Percentiles rank a stretch among this genome's conserved stretches.
phyloP scores from a whole-genome alignment of 345 rosid genomes.

The Viola odorata region DNA sequence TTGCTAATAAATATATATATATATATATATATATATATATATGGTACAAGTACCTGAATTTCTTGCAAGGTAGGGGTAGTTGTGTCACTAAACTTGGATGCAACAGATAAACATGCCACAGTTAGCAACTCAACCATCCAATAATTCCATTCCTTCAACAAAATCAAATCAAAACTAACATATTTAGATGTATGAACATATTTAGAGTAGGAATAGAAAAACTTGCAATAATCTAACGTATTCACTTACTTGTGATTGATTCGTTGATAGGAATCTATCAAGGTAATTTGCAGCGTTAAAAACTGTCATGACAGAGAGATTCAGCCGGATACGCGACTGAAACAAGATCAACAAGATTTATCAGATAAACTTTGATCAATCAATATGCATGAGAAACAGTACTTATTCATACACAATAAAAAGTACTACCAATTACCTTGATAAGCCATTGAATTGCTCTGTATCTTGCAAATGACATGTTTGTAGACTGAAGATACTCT shows the following conservation, averaged over 20 bases:
- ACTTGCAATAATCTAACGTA: background rate
- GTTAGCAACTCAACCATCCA: conserved; percentile 69
- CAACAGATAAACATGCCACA: conserved; percentile 59
- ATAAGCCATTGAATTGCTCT: conserved; percentile 39
- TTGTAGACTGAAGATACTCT: conserved; percentile 18
- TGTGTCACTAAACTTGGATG: conserved; percentile 59
- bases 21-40: too few relatives aligned
- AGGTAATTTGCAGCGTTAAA: conserved; percentile 55
- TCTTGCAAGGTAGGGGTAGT: conserved; percentile 39
- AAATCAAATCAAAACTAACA: background rate
- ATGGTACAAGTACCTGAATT: conserved; percentile 42
- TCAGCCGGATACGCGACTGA: conserved; percentile 43
- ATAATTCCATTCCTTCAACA: conserved; percentile 51
- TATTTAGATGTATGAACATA: background rate
- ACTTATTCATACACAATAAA: background rate
- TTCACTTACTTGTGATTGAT: conserved; percentile 42
- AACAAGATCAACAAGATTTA: conserved; percentile 5
- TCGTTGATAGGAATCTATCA: conserved; percentile 49
- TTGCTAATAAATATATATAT: background rate
- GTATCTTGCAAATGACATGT: conserved; percentile 22
- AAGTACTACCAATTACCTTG: conserved; percentile 22
- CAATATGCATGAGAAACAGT: background rate
- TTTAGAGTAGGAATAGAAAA: too few relatives aligned
- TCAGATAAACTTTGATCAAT: background rate
- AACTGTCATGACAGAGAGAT: conserved; percentile 35